Percentiles rank a stretch among this genome's conserved stretches.
These are phyloP conservation scores for Biscutella laevigata DNA, from an alignment of 441 rosid genomes.

Conservation along the genomic window DNA sequence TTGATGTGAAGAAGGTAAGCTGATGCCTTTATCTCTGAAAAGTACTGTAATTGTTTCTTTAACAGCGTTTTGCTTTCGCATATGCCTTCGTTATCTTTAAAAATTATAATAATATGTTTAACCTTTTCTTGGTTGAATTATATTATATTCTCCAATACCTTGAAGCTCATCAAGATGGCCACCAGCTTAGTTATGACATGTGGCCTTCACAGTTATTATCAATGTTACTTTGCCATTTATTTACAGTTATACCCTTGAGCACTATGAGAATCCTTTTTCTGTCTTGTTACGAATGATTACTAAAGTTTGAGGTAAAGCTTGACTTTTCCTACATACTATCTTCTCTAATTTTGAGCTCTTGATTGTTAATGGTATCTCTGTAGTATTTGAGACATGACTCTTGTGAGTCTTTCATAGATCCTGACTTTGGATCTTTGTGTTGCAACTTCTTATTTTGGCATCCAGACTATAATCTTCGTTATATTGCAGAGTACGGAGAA, in stretches of 20 bases:
- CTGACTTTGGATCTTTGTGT: neutral
- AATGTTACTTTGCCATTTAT: neutral
- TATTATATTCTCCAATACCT: neutral
- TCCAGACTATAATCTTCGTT: constrained; percentile 2
- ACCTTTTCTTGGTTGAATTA: neutral
- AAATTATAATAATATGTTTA: neutral
- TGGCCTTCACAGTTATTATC: constrained; percentile 9
- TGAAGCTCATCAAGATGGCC: constrained; percentile 13
- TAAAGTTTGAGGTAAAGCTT: constrained; percentile 15
- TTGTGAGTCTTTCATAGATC: constrained; percentile 12
- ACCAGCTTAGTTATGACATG: constrained; percentile 5
- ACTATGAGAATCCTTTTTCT: constrained; percentile 2
- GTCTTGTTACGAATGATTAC: constrained; percentile 10
- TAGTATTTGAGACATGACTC: constrained; percentile 14
- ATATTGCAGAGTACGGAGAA: constrained; percentile 43
- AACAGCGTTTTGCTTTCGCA: constrained; percentile 11
- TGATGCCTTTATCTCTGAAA: constrained; percentile 12
- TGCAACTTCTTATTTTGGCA: constrained; percentile 5
- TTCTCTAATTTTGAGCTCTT: constrained; percentile 16
- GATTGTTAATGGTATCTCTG: constrained; percentile 16
- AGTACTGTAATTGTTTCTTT: constrained; percentile 1
- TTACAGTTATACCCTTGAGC: constrained; percentile 11
- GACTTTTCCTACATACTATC: constrained; percentile 10
- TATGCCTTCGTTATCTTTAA: neutral
- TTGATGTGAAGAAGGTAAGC: constrained; percentile 38